These are phyloP conservation scores for Blastobotrys illinoisensis DNA, from an alignment of 1,139 yeast species.

Conservation along the genomic window DNA sequence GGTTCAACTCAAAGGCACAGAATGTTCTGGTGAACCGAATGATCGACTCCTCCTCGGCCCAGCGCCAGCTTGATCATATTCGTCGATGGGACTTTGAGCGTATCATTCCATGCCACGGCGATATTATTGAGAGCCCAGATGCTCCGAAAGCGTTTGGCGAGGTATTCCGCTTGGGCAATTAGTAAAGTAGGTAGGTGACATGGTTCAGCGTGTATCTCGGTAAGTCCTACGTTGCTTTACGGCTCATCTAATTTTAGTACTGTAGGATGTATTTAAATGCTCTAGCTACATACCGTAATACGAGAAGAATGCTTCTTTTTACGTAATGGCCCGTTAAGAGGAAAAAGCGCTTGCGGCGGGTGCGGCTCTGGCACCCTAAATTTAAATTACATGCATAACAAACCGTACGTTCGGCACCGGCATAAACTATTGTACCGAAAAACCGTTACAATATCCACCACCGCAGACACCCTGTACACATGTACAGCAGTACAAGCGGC, in stretches of 20 bases:
- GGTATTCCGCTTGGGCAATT: constrained; percentile 6
- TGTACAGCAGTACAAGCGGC: too few relatives aligned
- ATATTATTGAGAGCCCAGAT: constrained; percentile 40
- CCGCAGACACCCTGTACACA: neutral
- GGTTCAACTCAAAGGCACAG: constrained; percentile 33
- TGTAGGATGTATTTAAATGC: too few relatives aligned
- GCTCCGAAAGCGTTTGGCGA: constrained; percentile 34
- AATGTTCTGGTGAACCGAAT: constrained; percentile 19
- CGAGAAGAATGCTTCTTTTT: too few relatives aligned
- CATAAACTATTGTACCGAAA: neutral
- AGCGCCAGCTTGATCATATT: constrained; percentile 32
- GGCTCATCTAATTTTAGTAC: neutral
- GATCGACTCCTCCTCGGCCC: constrained; percentile 8
- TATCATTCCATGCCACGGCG: constrained; percentile 57
- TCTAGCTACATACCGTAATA: too few relatives aligned
- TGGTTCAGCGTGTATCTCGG: too few relatives aligned
- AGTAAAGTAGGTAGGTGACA: neutral
- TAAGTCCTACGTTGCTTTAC: neutral
- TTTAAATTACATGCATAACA: too few relatives aligned
- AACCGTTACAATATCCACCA: neutral
- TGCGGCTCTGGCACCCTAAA: too few relatives aligned
- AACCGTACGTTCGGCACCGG: neutral
- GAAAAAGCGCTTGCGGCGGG: neutral
- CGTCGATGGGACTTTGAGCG: constrained; percentile 44
- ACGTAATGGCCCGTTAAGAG: too few relatives aligned